Conservation (phyloP, 305 asterid genomes). For the Coffea humblotiana region DNA sequence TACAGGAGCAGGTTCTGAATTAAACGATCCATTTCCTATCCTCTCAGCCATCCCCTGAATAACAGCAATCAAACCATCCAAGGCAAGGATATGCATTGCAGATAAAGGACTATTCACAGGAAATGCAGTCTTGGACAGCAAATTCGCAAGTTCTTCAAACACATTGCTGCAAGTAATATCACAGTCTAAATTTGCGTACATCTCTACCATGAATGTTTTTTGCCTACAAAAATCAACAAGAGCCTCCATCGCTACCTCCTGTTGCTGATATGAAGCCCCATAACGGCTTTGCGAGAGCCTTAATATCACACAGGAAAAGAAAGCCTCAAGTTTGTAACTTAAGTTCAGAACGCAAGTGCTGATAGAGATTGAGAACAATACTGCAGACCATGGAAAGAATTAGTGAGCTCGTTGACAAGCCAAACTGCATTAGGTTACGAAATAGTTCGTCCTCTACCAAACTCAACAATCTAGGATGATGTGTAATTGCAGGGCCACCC, state of each 20-base stretch:
- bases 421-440: conserved; percentile 93
- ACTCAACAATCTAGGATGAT: conserved; percentile 83
- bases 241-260: conserved; percentile 98
- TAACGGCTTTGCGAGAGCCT: conserved; percentile 90
- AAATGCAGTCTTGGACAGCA: conserved; percentile 94
- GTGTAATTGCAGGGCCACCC: conserved; percentile 76
- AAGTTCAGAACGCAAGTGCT: conserved; percentile 79
- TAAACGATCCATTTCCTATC: conserved; percentile 75
- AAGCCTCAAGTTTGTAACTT: conserved; percentile 98
- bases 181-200: conserved; percentile 93
- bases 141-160: conserved; percentile 95
- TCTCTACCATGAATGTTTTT: conserved; percentile 91
- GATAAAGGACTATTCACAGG: conserved; percentile 96
- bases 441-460: conserved; percentile 92
- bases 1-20: conserved; percentile 59
- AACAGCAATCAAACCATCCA: conserved; percentile 96
- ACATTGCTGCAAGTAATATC: conserved; percentile 93
- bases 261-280: conserved; percentile 96
- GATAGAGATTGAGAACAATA: conserved; percentile 84
- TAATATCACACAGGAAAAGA: conserved; percentile 92
- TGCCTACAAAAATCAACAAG: conserved; percentile 96
- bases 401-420: conserved; percentile 85
- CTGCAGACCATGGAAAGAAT: conserved; percentile 97
- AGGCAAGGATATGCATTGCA: conserved; percentile 95
- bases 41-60: conserved; percentile 99